These are phyloP conservation scores for Xylaria longipes DNA, from an alignment of 495 filamentous ascomycete genomes.

Conservation along the genomic window DNA sequence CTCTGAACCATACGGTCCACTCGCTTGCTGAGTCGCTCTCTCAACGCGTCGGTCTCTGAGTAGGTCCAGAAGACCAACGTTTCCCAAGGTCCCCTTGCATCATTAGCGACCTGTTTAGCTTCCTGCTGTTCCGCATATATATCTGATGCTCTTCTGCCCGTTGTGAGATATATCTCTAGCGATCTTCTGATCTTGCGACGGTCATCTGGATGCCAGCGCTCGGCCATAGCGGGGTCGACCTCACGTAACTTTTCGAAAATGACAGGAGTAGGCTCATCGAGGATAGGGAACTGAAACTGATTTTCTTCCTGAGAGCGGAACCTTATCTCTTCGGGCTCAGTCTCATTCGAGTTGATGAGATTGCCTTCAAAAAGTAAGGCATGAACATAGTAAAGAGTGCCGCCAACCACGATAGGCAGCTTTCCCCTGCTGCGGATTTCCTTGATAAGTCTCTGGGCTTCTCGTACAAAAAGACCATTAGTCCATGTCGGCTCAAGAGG, in stretches of 20 bases:
- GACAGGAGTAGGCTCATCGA: conserved; percentile 69
- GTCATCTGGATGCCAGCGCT: conserved; percentile 93
- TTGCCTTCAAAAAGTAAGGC: conserved; percentile 78
- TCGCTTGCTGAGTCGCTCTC: conserved; percentile 71
- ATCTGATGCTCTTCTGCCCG: conserved; percentile 81
- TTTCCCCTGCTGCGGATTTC: conserved; percentile 79
- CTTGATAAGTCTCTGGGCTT: conserved; percentile 71
- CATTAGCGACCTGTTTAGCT: conserved; percentile 28
- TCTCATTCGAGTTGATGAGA: conserved; percentile 48
- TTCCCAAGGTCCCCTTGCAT: conserved; percentile 58
- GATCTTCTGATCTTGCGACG: conserved; percentile 87
- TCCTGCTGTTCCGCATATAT: conserved; percentile 79
- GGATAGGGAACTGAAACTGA: conserved; percentile 67
- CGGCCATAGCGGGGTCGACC: conserved; percentile 89
- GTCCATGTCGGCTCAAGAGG: conserved; percentile 81
- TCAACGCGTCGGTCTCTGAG: conserved; percentile 68
- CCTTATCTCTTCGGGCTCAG: conserved; percentile 12
- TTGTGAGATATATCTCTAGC: conserved; percentile 84
- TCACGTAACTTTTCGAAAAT: conserved; percentile 74
- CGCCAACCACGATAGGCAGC: conserved; percentile 90
- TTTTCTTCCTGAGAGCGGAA: conserved; percentile 42
- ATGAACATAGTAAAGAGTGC: conserved; percentile 94
- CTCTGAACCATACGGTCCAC: conserved; percentile 81
- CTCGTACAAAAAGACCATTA: conserved; percentile 73
- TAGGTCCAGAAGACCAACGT: conserved; percentile 88